A percentile compares a stretch with the other conserved stretches of the same genome.
These are phyloP conservation scores for Taphrina confusa DNA, from an alignment of 1,139 yeast genomes.

Conservation along the genomic window DNA sequence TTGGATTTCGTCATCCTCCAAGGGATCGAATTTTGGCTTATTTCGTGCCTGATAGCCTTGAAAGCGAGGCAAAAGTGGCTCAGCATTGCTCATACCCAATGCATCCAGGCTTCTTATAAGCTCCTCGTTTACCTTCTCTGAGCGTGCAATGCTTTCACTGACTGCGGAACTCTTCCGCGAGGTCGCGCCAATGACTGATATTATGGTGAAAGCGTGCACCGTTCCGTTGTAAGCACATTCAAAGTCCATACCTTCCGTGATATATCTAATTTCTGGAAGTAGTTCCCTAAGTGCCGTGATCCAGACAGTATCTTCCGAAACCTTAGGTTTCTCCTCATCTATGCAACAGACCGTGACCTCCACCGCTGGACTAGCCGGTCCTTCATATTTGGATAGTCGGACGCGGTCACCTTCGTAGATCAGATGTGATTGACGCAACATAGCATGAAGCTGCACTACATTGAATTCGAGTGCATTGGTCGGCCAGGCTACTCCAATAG, in stretches of 20 bases:
- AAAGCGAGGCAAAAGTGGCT: background rate
- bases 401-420: slow-evolving; percentile 36
- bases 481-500: slow-evolving; percentile 30
- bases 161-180: background rate
- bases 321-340: slow-evolving; percentile 1
- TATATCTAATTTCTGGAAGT: slow-evolving; percentile 20
- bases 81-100: background rate
- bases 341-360: slow-evolving; percentile 28
- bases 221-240: slow-evolving; percentile 17
- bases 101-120: slow-evolving; percentile 25
- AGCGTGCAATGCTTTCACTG: background rate
- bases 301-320: slow-evolving; percentile 18
- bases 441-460: slow-evolving; percentile 22
- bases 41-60: slow-evolving; percentile 3
- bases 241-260: slow-evolving; percentile 32
- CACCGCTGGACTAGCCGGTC: background rate
- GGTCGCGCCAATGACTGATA: background rate
- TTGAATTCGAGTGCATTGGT: slow-evolving; percentile 12
- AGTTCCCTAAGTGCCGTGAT: slow-evolving; percentile 15
- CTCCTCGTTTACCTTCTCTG: slow-evolving; percentile 11
- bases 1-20: background rate
- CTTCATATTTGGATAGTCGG: slow-evolving; percentile 21
- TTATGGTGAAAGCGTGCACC: slow-evolving; percentile 19
- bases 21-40: background rate
- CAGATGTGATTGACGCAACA: slow-evolving; percentile 28